Conservation (phyloP, 306 rosid genomes). For the Dryas alaskensis region DNA sequence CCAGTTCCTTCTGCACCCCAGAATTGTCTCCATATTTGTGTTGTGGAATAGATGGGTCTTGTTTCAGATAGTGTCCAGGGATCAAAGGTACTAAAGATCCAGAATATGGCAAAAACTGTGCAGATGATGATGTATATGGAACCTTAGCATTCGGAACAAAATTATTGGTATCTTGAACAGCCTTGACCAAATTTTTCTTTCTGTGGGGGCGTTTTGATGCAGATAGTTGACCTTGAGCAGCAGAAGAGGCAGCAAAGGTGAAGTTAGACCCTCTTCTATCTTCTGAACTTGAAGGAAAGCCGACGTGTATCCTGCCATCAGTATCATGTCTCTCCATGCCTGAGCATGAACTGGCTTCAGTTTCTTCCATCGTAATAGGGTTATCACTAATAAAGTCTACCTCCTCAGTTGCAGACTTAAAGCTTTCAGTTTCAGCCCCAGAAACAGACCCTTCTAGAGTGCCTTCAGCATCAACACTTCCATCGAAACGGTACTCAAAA, state of each 20-base stretch:
- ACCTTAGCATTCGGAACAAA: conserved; percentile 44
- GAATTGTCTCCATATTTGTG: conserved; percentile 36
- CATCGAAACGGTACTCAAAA: conserved; percentile 27
- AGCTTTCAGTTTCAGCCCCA: conserved; percentile 81
- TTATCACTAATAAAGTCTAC: conserved; percentile 48
- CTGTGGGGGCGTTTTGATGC: conserved; percentile 58
- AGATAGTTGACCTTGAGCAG: conserved; percentile 50
- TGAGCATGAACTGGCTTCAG: conserved; percentile 43
- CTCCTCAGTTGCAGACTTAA: conserved; percentile 70
- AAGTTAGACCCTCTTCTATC: conserved; percentile 52
- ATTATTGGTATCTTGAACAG: conserved; percentile 52
- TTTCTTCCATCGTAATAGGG: conserved; percentile 39
- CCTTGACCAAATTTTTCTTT: conserved; percentile 58
- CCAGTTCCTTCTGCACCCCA: conserved; percentile 39
- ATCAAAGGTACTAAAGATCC: conserved; percentile 50
- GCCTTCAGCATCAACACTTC: conserved; percentile 39
- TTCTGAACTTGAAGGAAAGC: conserved; percentile 47
- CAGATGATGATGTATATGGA: conserved; percentile 60
- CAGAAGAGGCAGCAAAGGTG: conserved; percentile 77
- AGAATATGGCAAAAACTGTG: conserved; percentile 44
- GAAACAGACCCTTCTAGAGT: conserved; percentile 52
- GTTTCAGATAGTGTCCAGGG: conserved; percentile 43
- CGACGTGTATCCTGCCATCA: conserved; percentile 37
- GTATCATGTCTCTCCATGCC: conserved; percentile 38
- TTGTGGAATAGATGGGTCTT: conserved; percentile 42